Evolutionary conservation across 345 rosid species (phyloP).

Genomic region (Raphanus raphanistrum): DNA sequence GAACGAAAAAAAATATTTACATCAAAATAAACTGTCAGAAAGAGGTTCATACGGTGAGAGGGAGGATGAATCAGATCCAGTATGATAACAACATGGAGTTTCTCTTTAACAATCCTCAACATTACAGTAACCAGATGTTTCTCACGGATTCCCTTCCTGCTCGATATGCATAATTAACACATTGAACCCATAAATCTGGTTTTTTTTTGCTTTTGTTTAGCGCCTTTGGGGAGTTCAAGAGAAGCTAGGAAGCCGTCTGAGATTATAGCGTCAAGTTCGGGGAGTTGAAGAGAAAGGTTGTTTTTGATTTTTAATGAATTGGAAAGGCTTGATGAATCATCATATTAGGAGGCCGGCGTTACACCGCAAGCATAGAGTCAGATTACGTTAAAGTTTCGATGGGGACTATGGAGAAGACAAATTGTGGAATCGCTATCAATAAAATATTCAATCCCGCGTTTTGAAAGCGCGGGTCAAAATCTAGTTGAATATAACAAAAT

Average conservation of each 20-base stretch:
- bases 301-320: no score
- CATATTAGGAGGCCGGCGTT: no score
- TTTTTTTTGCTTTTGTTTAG: no score
- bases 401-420: no score
- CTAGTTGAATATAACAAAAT: no score
- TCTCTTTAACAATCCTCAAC: background rate
- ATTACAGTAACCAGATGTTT: background rate
- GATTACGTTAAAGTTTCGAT: no score
- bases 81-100: background rate
- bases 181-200: background rate
- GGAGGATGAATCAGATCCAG: background rate
- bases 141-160: background rate
- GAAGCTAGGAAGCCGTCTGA: background rate
- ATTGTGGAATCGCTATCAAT: no score
- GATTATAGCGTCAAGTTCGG: background rate
- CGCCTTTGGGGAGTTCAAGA: background rate
- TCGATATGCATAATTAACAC: background rate
- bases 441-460: no score
- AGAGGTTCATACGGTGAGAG: background rate
- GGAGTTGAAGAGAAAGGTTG: background rate
- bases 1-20: background rate
- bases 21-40: background rate
- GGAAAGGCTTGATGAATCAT: no score
- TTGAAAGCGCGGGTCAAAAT: no score
- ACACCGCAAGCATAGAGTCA: no score